These are phyloP conservation scores for Silene vulgaris DNA, from an alignment of 179 eudicot species.

Conservation along the genomic window DNA sequence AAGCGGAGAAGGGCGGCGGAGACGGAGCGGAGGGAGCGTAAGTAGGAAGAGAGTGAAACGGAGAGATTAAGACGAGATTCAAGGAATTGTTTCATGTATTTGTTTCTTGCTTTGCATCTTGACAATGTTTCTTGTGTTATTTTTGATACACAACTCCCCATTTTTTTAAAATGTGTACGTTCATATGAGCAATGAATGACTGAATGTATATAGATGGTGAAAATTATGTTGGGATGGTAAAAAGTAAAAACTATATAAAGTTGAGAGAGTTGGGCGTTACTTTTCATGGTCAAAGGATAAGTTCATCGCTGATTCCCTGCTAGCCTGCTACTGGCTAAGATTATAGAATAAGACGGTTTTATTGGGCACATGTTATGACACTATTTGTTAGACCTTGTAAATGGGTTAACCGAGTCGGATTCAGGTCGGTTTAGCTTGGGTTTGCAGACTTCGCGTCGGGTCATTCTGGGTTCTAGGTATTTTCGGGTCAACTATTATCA, in stretches of 20 bases:
- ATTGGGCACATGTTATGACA: too few species aligned
- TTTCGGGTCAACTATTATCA: too few species aligned
- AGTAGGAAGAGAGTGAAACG: conserved; percentile 56
- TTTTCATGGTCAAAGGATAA: conserved; percentile 8
- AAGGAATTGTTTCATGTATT: conserved; percentile 75
- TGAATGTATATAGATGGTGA: neutral
- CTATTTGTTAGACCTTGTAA: too few species aligned
- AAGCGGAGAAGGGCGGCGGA: conserved; percentile 73
- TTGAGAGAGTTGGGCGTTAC: neutral
- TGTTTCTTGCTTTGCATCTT: conserved; percentile 66
- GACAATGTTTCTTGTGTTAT: conserved; percentile 69
- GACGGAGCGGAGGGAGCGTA: conserved; percentile 54
- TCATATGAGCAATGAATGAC: neutral
- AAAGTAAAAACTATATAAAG: neutral
- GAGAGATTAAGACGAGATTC: conserved; percentile 60
- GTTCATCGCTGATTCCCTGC: too few species aligned
- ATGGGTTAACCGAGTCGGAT: too few species aligned
- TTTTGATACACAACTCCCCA: conserved; percentile 85
- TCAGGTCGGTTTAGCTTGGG: too few species aligned
- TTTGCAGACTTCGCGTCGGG: too few species aligned
- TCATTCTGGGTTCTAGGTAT: too few species aligned
- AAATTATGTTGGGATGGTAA: neutral
- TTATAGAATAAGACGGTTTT: too few species aligned
- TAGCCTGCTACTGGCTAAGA: too few species aligned
- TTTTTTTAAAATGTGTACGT: conserved; percentile 11